Conservation (phyloP, 2,329 filamentous ascomycete genomes). For the Diaporthe nobilis region DNA sequence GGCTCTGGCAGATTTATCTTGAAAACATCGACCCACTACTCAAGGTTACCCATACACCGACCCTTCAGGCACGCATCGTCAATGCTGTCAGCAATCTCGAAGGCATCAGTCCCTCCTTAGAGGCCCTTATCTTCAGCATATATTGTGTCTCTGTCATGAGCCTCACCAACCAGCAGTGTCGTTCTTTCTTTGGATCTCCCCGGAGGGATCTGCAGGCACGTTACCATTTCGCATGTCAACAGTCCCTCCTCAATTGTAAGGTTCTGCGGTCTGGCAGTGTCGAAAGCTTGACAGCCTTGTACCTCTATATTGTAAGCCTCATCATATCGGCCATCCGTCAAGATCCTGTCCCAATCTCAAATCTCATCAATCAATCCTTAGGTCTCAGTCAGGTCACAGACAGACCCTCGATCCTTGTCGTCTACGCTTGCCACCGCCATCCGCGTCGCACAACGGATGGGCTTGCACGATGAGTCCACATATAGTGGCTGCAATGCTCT, state of each 20-base stretch:
- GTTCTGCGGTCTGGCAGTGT: conserved; percentile 65
- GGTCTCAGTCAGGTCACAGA: conserved; percentile 60
- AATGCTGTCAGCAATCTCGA: conserved; percentile 60
- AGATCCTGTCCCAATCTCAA: too few species aligned
- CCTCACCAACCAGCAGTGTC: conserved; percentile 59
- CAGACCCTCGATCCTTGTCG: conserved; percentile 65
- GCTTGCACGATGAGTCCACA: conserved; percentile 64
- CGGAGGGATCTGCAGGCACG: conserved; percentile 57
- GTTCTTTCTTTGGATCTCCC: conserved; percentile 54
- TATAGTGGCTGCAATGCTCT: conserved; percentile 50
- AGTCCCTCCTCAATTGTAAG: conserved; percentile 66
- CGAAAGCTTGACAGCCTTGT: conserved; percentile 69
- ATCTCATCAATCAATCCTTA: conserved; percentile 46
- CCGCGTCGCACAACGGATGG: conserved; percentile 70
- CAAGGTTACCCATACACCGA: conserved; percentile 71
- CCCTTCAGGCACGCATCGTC: conserved; percentile 65
- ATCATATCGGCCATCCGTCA: neutral
- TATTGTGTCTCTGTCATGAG: conserved; percentile 61
- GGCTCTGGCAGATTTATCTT: conserved; percentile 70
- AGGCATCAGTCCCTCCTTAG: conserved; percentile 56
- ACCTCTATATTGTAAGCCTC: conserved; percentile 67
- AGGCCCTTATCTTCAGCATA: conserved; percentile 71
- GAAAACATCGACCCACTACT: conserved; percentile 71
- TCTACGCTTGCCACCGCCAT: conserved; percentile 67
- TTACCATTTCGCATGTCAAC: conserved; percentile 65